Conservation (phyloP, 2,329 filamentous ascomycete species). For the Phialocephala sp. region DNA sequence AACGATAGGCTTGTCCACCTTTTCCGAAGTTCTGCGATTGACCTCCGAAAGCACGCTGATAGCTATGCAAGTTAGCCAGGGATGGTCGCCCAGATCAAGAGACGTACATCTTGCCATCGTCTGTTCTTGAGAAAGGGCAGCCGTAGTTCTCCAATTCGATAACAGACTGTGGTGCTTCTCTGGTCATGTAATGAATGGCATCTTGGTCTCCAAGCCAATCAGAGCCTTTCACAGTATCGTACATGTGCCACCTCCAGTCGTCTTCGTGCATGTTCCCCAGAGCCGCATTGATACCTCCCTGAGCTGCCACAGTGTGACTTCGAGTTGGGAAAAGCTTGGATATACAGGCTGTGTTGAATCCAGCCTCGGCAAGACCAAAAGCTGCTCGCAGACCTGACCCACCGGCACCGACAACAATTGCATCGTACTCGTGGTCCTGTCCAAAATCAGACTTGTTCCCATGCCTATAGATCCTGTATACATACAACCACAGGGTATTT, state of each 20-base stretch:
- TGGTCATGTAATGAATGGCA: constrained; percentile 98
- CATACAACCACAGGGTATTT: constrained; percentile 92
- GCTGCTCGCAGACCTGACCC: constrained; percentile 82
- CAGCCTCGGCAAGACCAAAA: constrained; percentile 85
- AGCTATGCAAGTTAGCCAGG: constrained; percentile 55
- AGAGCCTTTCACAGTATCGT: constrained; percentile 96
- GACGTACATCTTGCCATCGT: constrained; percentile 88
- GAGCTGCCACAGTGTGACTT: constrained; percentile 82
- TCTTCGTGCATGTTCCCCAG: constrained; percentile 97
- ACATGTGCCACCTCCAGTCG: constrained; percentile 99
- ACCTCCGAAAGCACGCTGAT: constrained; percentile 98
- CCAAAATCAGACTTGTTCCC: constrained; percentile 29
- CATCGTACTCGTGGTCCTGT: constrained; percentile 98
- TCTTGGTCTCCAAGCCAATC: constrained; percentile 98
- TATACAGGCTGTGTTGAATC: constrained; percentile 89
- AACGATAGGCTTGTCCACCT: constrained; percentile 94
- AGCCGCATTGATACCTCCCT: constrained; percentile 87
- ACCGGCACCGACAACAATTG: constrained; percentile 87
- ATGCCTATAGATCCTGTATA: constrained; percentile 18
- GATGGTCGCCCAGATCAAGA: neutral
- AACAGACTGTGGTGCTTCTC: constrained; percentile 88
- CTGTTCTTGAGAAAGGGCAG: constrained; percentile 94
- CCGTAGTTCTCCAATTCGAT: constrained; percentile 97
- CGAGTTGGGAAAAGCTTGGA: constrained; percentile 77
- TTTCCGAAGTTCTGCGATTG: constrained; percentile 95